phyloP scores from a whole-genome alignment of 148 eudicot species.

The Arctostaphylos glauca region DNA sequence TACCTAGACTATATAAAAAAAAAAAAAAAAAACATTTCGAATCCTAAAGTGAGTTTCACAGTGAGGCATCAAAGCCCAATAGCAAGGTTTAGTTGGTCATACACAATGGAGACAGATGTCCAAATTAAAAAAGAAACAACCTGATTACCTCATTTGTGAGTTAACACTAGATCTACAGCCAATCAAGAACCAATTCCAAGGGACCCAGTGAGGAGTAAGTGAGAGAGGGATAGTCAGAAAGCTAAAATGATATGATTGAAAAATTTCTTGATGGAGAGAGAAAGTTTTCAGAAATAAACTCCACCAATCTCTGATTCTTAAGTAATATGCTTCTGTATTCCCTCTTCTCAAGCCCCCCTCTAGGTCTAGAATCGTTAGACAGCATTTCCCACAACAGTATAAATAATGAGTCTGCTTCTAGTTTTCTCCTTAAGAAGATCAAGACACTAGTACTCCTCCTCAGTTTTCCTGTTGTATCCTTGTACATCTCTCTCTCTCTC shows the following conservation, averaged over 20 bases:
- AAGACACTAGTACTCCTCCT: background rate
- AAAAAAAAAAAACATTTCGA: background rate
- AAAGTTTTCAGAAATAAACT: no score
- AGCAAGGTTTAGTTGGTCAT: no score
- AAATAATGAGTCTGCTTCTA: background rate
- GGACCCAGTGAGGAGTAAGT: conserved; percentile 14
- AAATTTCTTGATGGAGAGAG: background rate
- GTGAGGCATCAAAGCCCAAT: no score
- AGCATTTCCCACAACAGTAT: background rate
- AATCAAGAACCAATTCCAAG: conserved; percentile 23
- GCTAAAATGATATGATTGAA: background rate
- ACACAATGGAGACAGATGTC: no score
- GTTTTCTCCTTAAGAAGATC: background rate
- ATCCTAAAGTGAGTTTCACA: background rate
- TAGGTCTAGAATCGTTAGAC: background rate
- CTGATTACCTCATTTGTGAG: no score
- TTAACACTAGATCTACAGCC: conserved; percentile 10
- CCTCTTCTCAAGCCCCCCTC: background rate
- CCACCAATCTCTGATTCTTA: no score
- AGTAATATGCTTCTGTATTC: no score
- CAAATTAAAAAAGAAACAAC: no score
- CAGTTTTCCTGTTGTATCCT: background rate
- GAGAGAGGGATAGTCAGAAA: background rate
- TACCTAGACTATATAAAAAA: background rate
- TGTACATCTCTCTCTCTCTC: conserved; percentile 7